Percentiles rank a stretch among this genome's conserved stretches.
These are phyloP conservation scores for Pseudogymnoascus sp. DNA, from an alignment of 2,329 filamentous ascomycete genomes.

Conservation along the genomic window DNA sequence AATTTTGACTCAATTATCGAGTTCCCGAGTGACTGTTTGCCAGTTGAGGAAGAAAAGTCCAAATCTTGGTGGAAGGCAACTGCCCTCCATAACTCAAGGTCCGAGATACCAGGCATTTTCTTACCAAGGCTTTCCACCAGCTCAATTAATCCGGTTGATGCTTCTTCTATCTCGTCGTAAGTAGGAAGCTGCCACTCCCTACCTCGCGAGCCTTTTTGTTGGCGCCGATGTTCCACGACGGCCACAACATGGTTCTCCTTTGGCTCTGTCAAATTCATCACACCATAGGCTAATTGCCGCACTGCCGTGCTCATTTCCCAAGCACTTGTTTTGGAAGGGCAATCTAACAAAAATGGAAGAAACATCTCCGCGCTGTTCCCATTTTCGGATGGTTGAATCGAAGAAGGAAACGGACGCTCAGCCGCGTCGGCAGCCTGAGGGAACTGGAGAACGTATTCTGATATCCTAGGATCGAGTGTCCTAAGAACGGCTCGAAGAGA, in stretches of 20 bases:
- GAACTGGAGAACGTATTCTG: constrained; percentile 42
- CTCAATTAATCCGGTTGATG: constrained; percentile 18
- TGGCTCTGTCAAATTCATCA: constrained; percentile 35
- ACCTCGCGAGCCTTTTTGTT: constrained; percentile 20
- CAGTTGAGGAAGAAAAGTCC: constrained; percentile 20
- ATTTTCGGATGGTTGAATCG: constrained; percentile 17
- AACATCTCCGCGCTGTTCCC: constrained; percentile 42
- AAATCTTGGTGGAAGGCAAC: constrained; percentile 24
- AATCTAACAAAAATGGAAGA: constrained; percentile 55
- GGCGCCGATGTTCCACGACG: constrained; percentile 25
- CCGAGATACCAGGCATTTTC: constrained; percentile 14
- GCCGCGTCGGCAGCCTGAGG: constrained; percentile 17
- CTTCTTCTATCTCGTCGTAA: constrained; percentile 18
- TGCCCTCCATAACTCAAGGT: constrained; percentile 21
- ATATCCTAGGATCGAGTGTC: constrained; percentile 40
- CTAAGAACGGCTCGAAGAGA: constrained; percentile 11
- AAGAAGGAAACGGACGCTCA: constrained; percentile 21
- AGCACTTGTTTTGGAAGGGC: constrained; percentile 44
- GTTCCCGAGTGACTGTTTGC: constrained; percentile 17
- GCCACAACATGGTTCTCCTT: constrained; percentile 15
- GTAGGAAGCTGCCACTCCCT: constrained; percentile 22
- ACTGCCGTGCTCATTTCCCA: constrained; percentile 46
- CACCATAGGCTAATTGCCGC: constrained; percentile 47
- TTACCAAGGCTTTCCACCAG: constrained; percentile 14
- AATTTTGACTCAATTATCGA: not conserved